Percentiles rank a stretch among this genome's conserved stretches.
Conservation (phyloP, 805 yeast genomes). For the Metschnikowia anglica region DNA sequence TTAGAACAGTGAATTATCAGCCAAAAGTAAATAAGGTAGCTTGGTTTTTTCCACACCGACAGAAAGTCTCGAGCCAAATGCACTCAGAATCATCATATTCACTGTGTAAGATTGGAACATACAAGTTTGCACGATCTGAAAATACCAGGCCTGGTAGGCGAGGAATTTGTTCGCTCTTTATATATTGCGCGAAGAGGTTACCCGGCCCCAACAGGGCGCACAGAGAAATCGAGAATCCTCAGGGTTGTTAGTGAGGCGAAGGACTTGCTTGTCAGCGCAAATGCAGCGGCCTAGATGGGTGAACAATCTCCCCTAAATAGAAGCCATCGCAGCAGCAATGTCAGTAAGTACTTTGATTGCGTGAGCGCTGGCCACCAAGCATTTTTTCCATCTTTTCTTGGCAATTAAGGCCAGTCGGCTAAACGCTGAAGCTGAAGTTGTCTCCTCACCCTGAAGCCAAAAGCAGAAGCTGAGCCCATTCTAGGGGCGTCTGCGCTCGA, state of each 20-base stretch:
- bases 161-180: constrained; percentile 5
- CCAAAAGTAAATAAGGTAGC: constrained; percentile 78
- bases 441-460: too few species aligned
- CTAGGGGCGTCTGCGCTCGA: too few species aligned
- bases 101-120: constrained; percentile 13
- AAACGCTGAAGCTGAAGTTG: too few species aligned
- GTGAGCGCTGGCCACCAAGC: too few species aligned
- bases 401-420: too few species aligned
- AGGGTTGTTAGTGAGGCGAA: constrained; percentile 1
- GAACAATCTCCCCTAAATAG: too few species aligned
- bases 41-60: constrained; percentile 98
- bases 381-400: too few species aligned
- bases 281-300: too few species aligned
- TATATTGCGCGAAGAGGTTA: constrained; percentile 13
- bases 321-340: too few species aligned
- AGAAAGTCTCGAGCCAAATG: constrained; percentile 98
- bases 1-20: constrained; percentile 15
- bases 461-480: too few species aligned
- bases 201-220: constrained; percentile 7
- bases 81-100: constrained; percentile 88
- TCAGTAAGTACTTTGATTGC: too few species aligned
- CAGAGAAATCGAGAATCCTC: not conserved
- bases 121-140: constrained; percentile 6
- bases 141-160: not conserved
- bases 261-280: too few species aligned